A percentile compares a stretch with the other conserved stretches of the same genome.
Evolutionary conservation across 1,284 basidiomycete species (phyloP).

Genomic region (Mycena sp.): DNA sequence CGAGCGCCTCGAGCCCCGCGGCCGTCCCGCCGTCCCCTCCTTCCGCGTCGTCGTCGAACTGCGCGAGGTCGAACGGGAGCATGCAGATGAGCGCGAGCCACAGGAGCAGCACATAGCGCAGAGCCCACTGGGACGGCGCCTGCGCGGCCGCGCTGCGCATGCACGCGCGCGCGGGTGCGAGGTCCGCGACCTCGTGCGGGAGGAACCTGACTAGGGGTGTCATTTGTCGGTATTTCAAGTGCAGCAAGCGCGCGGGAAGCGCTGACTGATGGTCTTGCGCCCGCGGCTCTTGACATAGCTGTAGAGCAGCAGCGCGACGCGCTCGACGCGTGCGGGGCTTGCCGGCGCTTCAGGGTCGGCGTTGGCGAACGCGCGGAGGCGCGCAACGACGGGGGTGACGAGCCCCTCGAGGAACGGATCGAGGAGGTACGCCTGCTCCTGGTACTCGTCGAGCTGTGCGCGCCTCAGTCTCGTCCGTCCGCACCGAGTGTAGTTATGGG

Average conservation of each 20-base stretch:
- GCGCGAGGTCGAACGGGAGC: slow-evolving; percentile 91
- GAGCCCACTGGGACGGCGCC: slow-evolving; percentile 71
- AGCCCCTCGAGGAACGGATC: slow-evolving; percentile 94
- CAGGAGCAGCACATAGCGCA: slow-evolving; percentile 87
- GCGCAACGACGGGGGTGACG: slow-evolving; percentile 79
- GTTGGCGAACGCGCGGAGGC: slow-evolving; percentile 65
- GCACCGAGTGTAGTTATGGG: not conserved
- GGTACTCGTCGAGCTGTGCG: slow-evolving; percentile 85
- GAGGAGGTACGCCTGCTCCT: slow-evolving; percentile 94
- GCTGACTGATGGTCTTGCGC: slow-evolving; percentile 91
- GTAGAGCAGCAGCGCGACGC: slow-evolving; percentile 78
- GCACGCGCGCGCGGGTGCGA: slow-evolving; percentile 79
- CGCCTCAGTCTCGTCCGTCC: not conserved
- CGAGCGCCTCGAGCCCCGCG: slow-evolving; percentile 65
- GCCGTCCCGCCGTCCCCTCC: slow-evolving; percentile 55
- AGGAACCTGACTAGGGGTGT: slow-evolving; percentile 82
- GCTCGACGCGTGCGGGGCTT: slow-evolving; percentile 53
- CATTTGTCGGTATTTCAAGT: slow-evolving; percentile 31
- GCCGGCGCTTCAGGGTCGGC: slow-evolving; percentile 52
- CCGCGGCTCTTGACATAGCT: slow-evolving; percentile 91
- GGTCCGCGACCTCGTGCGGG: slow-evolving; percentile 88
- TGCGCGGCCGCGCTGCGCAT: slow-evolving; percentile 57
- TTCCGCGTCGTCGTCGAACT: slow-evolving; percentile 71
- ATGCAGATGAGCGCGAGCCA: slow-evolving; percentile 96
- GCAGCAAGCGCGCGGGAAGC: slow-evolving; percentile 4